Conservation (phyloP, 2,329 filamentous ascomycete species). For the Samsoniella hepiali region DNA sequence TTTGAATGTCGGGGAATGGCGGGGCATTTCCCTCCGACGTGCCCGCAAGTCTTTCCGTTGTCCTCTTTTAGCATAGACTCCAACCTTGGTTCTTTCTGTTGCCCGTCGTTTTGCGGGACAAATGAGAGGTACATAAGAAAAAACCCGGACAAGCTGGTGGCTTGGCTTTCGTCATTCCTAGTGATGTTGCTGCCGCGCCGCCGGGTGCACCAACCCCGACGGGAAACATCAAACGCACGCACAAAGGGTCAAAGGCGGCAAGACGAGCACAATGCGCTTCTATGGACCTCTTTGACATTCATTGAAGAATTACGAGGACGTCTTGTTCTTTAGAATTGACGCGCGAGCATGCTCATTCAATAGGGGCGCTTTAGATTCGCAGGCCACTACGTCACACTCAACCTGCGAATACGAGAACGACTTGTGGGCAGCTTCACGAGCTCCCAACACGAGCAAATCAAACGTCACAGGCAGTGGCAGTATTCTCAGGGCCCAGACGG, state of each 20-base stretch:
- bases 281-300: neutral
- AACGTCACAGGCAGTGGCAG: neutral
- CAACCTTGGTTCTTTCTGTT: too few relatives aligned
- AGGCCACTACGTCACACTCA: neutral
- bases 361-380: neutral
- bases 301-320: neutral
- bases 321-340: neutral
- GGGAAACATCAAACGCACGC: neutral
- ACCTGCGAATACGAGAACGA: neutral
- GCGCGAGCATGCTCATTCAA: neutral
- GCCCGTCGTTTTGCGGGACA: neutral
- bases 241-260: neutral
- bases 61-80: too few relatives aligned
- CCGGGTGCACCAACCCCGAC: neutral
- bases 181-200: neutral
- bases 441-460: neutral
- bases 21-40: too few relatives aligned
- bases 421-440: neutral
- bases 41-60: too few relatives aligned
- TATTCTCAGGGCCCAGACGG: too few relatives aligned
- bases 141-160: neutral
- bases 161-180: slow-evolving; percentile 5
- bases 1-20: too few relatives aligned
- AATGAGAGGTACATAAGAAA: neutral
- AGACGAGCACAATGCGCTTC: neutral